These are phyloP conservation scores for Edhazardia aedis DNA, from an alignment of 371 early-diverging fungal genomes.

Conservation along the genomic window DNA sequence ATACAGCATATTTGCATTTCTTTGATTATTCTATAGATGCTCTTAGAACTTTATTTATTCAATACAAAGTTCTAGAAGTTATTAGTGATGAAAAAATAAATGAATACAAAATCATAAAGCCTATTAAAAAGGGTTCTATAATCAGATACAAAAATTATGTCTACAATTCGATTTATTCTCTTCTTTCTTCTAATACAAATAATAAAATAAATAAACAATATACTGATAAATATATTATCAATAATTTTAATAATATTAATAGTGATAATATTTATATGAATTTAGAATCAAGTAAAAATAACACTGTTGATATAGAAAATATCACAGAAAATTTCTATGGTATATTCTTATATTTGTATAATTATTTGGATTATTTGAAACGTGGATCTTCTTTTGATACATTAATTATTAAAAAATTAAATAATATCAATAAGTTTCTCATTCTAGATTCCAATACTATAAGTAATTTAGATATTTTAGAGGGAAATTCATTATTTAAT, in stretches of 20 bases:
- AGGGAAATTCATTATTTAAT: constrained; percentile 58
- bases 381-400: constrained; percentile 12
- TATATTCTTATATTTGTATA: constrained; percentile 23
- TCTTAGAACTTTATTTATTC: constrained; percentile 60
- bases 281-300: neutral
- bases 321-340: constrained; percentile 7
- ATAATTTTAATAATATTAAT: neutral
- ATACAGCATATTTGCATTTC: constrained; percentile 57
- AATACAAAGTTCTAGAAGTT: constrained; percentile 41
- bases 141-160: neutral
- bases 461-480: constrained; percentile 68
- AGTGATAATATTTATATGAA: neutral
- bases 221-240: neutral
- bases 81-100: constrained; percentile 13
- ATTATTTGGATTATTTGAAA: constrained; percentile 28
- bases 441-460: constrained; percentile 77
- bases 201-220: neutral
- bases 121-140: neutral
- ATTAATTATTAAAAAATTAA: constrained; percentile 11
- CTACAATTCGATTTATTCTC: too few relatives aligned
- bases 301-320: constrained; percentile 2
- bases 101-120: constrained; percentile 43
- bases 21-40: constrained; percentile 64
- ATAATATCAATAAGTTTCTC: constrained; percentile 48
- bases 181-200: neutral